A percentile compares a stretch with the other conserved stretches of the same genome.
Evolutionary conservation across 768 basidiomycete species (phyloP).

Genomic region (Myochromella boudieri): DNA sequence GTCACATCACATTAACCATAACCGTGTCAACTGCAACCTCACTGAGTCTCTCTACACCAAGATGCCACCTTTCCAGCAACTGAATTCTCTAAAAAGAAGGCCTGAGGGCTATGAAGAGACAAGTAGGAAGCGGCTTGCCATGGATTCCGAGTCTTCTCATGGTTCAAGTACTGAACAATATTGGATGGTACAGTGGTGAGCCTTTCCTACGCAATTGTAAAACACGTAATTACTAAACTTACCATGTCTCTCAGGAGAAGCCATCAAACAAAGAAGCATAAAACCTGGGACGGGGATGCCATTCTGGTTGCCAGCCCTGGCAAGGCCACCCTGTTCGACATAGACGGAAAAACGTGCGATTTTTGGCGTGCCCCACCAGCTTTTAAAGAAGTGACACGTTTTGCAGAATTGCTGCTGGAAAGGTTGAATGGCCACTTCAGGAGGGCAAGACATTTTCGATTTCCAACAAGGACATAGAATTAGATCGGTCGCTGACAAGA

Average conservation of each 20-base stretch:
- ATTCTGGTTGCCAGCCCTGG: slow-evolving; percentile 52
- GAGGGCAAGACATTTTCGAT: slow-evolving; percentile 38
- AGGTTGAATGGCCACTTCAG: slow-evolving; percentile 37
- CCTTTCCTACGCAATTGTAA: not conserved
- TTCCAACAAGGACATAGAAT: slow-evolving; percentile 61
- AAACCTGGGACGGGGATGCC: slow-evolving; percentile 87
- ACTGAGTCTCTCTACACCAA: not conserved
- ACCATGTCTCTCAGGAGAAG: slow-evolving; percentile 48
- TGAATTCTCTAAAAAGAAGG: slow-evolving; percentile 32
- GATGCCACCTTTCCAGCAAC: slow-evolving; percentile 35
- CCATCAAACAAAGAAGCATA: slow-evolving; percentile 78
- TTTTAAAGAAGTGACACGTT: slow-evolving; percentile 1
- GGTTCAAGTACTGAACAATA: slow-evolving; percentile 28
- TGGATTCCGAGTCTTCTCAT: slow-evolving; percentile 14
- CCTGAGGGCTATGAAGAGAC: slow-evolving; percentile 26
- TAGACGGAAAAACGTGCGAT: slow-evolving; percentile 64
- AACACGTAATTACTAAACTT: not conserved
- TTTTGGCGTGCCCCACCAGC: slow-evolving; percentile 3
- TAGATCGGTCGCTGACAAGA: slow-evolving; percentile 56
- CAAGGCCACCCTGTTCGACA: slow-evolving; percentile 55
- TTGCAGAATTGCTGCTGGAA: slow-evolving; percentile 52
- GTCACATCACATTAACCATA: not conserved
- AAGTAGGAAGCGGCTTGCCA: slow-evolving; percentile 30
- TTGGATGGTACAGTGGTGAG: slow-evolving; percentile 83
- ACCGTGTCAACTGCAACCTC: not conserved